These are phyloP conservation scores for Amyloporia xantha DNA, from an alignment of 768 basidiomycete genomes.

Conservation along the genomic window DNA sequence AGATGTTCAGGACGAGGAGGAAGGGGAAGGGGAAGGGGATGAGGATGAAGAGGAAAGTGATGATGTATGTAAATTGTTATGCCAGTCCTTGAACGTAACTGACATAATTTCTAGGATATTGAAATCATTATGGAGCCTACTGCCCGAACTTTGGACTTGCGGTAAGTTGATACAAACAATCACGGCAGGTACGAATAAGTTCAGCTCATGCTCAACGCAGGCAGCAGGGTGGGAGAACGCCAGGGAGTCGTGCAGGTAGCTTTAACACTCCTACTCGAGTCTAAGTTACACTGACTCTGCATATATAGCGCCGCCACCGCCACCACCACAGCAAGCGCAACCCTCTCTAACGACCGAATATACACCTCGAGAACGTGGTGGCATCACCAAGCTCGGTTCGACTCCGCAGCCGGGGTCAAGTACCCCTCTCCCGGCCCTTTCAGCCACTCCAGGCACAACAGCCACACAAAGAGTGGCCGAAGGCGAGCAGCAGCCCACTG, in stretches of 20 bases:
- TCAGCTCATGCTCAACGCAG: too few species aligned
- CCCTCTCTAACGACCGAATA: slow-evolving; percentile 78
- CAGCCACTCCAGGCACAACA: slow-evolving; percentile 13
- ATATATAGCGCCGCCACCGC: neutral
- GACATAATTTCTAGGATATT: slow-evolving; percentile 48
- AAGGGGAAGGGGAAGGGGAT: slow-evolving; percentile 34
- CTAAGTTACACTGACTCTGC: neutral
- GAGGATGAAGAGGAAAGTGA: slow-evolving; percentile 36
- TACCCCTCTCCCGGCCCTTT: slow-evolving; percentile 14
- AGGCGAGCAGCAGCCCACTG: slow-evolving; percentile 12
- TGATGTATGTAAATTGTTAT: slow-evolving; percentile 28
- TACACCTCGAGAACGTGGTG: slow-evolving; percentile 62
- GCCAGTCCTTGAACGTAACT: neutral
- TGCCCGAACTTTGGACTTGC: slow-evolving; percentile 66
- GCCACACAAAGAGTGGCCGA: slow-evolving; percentile 18
- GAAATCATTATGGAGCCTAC: slow-evolving; percentile 88
- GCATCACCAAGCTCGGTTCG: slow-evolving; percentile 30
- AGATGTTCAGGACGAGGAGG: slow-evolving; percentile 27
- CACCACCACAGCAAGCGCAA: slow-evolving; percentile 42
- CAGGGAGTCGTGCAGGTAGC: slow-evolving; percentile 25
- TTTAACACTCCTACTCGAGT: slow-evolving; percentile 21
- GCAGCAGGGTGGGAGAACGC: slow-evolving; percentile 30
- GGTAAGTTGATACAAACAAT: too few species aligned
- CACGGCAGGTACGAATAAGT: too few species aligned
- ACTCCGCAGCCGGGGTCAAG: slow-evolving; percentile 20